phyloP scores from a whole-genome alignment of 306 rosid species.

The Glycine soja region DNA sequence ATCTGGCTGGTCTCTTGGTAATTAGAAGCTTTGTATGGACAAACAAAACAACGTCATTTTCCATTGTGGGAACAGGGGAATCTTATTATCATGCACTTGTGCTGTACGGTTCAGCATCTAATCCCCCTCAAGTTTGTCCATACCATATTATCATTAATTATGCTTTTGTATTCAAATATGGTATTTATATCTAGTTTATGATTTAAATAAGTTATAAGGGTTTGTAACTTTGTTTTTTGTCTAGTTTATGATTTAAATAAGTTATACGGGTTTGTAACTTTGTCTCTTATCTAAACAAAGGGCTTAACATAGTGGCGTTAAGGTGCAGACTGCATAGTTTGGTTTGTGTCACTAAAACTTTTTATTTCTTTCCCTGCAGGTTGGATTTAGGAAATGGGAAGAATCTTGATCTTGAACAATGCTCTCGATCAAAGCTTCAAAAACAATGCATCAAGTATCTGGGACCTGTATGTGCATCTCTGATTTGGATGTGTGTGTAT shows the following conservation, averaged over 20 bases:
- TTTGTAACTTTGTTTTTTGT: too few relatives aligned
- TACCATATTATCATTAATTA: not conserved
- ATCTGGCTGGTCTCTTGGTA: not conserved
- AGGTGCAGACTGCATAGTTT: not conserved
- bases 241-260: too few relatives aligned
- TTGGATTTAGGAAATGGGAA: constrained; percentile 31
- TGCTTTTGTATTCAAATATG: not conserved
- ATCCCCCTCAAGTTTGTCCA: not conserved
- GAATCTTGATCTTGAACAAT: constrained; percentile 26
- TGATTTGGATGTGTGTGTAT: not conserved
- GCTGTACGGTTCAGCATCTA: not conserved
- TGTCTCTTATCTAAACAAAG: too few relatives aligned
- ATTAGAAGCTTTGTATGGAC: not conserved
- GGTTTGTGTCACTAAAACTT: not conserved
- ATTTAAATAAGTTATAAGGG: too few relatives aligned
- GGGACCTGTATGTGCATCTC: constrained; percentile 13
- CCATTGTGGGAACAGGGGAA: constrained; percentile 7
- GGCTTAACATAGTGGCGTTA: too few relatives aligned
- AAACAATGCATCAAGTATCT: constrained; percentile 19
- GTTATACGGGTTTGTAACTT: too few relatives aligned
- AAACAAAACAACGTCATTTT: not conserved
- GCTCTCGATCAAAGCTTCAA: constrained; percentile 29
- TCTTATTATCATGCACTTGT: not conserved
- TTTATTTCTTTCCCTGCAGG: constrained; percentile 1
- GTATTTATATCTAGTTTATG: too few relatives aligned